Conservation (phyloP, 2,329 filamentous ascomycete species). For the Aspergillus eucalypticola region DNA sequence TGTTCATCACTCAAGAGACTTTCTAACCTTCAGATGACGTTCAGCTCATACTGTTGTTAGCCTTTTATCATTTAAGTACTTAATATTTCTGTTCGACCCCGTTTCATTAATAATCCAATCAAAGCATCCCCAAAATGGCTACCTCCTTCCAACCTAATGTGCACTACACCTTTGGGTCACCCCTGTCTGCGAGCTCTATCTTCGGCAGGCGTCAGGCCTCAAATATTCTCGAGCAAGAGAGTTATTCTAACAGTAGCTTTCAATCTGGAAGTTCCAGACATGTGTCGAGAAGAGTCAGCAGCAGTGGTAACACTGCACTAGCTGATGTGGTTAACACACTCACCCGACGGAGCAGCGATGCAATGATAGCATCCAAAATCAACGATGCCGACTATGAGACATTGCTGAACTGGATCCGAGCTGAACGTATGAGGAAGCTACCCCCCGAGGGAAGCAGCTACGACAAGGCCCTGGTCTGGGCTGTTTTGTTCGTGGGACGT, state of each 20-base stretch:
- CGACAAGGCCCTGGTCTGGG: constrained; percentile 44
- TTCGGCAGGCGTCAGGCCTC: constrained; percentile 4
- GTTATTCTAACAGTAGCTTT: constrained; percentile 2
- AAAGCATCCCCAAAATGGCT: constrained; percentile 9
- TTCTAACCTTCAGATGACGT: too few species aligned
- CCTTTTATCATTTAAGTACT: too few species aligned
- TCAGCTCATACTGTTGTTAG: too few species aligned
- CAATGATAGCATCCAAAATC: constrained; percentile 7
- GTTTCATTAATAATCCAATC: background rate
- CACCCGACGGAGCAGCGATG: constrained; percentile 6
- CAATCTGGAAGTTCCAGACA: background rate
- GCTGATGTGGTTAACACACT: constrained; percentile 15
- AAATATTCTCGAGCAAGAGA: constrained; percentile 9
- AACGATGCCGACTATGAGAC: constrained; percentile 13
- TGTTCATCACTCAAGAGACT: too few species aligned
- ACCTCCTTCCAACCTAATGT: constrained; percentile 21
- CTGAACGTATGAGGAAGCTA: constrained; percentile 41
- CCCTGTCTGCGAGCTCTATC: constrained; percentile 5
- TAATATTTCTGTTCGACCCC: background rate
- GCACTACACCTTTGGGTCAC: constrained; percentile 15
- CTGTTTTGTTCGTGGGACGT: constrained; percentile 40
- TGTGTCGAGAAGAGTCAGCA: background rate
- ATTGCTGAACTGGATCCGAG: constrained; percentile 38
- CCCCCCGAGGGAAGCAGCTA: constrained; percentile 44
- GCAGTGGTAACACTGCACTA: constrained; percentile 4